phyloP scores from a whole-genome alignment of 1,284 basidiomycete genomes.

The Phaffia rhodozyma region DNA sequence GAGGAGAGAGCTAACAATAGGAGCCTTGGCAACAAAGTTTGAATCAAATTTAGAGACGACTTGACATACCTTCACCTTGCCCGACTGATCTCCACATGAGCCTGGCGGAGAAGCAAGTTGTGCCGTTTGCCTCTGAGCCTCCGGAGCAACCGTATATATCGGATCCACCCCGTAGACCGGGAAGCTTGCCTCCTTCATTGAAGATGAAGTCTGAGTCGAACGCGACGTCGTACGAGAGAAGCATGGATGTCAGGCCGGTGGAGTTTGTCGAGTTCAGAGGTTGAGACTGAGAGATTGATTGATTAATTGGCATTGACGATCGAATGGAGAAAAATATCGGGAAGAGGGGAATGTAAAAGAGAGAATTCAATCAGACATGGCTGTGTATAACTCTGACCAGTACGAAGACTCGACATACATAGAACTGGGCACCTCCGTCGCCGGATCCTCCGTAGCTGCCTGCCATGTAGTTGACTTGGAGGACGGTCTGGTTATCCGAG shows the following conservation, averaged over 20 bases:
- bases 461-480: constrained; percentile 31
- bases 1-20: not conserved
- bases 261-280: constrained; percentile 10
- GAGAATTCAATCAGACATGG: constrained; percentile 27
- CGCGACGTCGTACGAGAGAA: constrained; percentile 21
- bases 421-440: constrained; percentile 35
- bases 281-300: constrained; percentile 24
- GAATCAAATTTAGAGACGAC: not conserved
- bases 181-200: constrained; percentile 32
- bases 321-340: no score
- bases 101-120: constrained; percentile 33
- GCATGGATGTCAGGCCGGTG: constrained; percentile 12
- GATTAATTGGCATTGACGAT: constrained; percentile 18
- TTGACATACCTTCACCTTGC: constrained; percentile 29
- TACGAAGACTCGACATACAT: constrained; percentile 26
- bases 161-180: constrained; percentile 34
- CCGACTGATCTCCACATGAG: constrained; percentile 35
- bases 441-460: constrained; percentile 27
- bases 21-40: no score
- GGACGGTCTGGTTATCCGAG: constrained; percentile 20
- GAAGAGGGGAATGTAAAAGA: constrained; percentile 21
- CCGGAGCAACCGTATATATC: constrained; percentile 33
- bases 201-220: constrained; percentile 21
- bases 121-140: constrained; percentile 32
- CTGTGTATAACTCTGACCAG: constrained; percentile 10